Percentiles rank a stretch among this genome's conserved stretches.
phyloP scores from a whole-genome alignment of 352 stramenopile genomes.

The Achlya hypogyna region DNA sequence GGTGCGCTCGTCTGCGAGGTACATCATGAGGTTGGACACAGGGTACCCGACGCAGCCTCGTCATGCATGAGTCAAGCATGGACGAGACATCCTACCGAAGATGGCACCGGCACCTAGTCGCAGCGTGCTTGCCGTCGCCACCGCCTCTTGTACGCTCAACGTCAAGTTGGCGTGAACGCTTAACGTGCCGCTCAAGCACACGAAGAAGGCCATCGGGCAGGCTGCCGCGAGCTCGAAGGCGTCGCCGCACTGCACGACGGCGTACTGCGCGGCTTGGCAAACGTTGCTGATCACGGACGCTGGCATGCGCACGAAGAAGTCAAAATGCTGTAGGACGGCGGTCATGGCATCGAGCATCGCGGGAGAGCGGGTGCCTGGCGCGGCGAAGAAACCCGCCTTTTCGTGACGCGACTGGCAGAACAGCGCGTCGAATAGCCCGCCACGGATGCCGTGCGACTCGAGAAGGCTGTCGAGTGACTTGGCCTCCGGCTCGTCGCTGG shows the following conservation, averaged over 20 bases:
- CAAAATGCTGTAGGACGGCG: neutral
- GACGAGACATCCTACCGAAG: neutral
- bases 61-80: neutral
- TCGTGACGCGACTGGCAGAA: conserved; percentile 14
- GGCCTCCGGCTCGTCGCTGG: neutral
- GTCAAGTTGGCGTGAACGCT: conserved; percentile 19
- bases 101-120: conserved; percentile 1
- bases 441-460: neutral
- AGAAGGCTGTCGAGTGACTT: conserved; percentile 6
- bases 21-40: conserved; percentile 18
- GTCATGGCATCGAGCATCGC: conserved; percentile 4
- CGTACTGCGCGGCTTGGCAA: neutral
- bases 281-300: neutral
- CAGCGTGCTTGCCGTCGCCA: conserved; percentile 13
- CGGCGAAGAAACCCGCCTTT: conserved; percentile 8
- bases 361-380: neutral
- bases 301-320: conserved; percentile 9
- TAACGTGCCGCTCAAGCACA: conserved; percentile 8
- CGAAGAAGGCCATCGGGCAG: conserved; percentile 1
- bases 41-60: conserved; percentile 12
- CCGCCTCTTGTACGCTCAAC: neutral
- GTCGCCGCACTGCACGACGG: conserved; percentile 7
- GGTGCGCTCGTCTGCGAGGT: conserved; percentile 15
- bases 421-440: conserved; percentile 8
- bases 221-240: conserved; percentile 9